phyloP scores from a whole-genome alignment of 768 basidiomycete genomes.

The Chalciporus sphaerocephalus region DNA sequence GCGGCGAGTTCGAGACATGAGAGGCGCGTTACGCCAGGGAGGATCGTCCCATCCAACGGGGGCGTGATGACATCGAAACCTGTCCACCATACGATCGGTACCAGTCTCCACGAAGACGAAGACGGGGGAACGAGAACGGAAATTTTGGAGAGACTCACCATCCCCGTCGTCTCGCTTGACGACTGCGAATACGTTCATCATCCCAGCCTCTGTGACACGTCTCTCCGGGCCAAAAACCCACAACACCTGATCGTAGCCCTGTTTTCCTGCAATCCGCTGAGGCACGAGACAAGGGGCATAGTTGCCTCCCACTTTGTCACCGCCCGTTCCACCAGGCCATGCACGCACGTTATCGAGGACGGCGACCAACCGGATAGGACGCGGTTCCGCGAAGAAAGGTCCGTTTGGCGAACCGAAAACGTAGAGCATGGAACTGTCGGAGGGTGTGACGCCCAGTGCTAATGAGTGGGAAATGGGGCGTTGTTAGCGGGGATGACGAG shows the following conservation, averaged over 20 bases:
- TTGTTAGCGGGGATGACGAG: no score
- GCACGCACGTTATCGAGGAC: slow-evolving; percentile 76
- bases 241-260: slow-evolving; percentile 74
- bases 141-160: no score
- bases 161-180: slow-evolving; percentile 53
- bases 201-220: slow-evolving; percentile 54
- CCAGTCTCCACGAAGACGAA: no score
- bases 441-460: slow-evolving; percentile 66
- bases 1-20: slow-evolving; percentile 71
- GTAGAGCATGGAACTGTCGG: slow-evolving; percentile 78
- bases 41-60: slow-evolving; percentile 84
- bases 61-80: slow-evolving; percentile 84
- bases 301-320: slow-evolving; percentile 60
- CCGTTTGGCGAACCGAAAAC: slow-evolving; percentile 68
- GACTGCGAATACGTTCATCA: slow-evolving; percentile 80
- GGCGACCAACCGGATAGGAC: slow-evolving; percentile 52
- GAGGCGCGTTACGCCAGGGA: slow-evolving; percentile 89
- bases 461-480: no score
- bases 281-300: slow-evolving; percentile 61
- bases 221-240: slow-evolving; percentile 70
- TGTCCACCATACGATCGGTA: no score
- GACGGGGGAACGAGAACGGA: no score
- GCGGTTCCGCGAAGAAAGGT: slow-evolving; percentile 49
- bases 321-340: slow-evolving; percentile 73
- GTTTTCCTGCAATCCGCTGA: slow-evolving; percentile 55